Evolutionary conservation across 495 filamentous ascomycete species (phyloP).

Genomic region (Aspergillus olivimuriae): DNA sequence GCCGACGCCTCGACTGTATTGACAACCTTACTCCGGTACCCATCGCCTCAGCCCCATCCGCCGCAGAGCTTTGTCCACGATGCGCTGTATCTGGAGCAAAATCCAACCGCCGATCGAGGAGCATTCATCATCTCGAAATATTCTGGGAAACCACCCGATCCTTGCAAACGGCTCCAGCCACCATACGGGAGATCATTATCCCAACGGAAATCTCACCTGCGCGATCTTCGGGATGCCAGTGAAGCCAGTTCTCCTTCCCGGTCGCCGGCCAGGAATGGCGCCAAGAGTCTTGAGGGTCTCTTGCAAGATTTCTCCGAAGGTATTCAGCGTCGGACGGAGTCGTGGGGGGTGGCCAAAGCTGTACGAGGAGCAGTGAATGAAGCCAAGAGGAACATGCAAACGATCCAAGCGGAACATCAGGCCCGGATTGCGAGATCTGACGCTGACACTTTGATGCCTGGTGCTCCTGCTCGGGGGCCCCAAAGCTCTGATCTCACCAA

Average conservation of each 20-base stretch:
- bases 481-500: slow-evolving; percentile 2
- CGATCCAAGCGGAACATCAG: slow-evolving; percentile 45
- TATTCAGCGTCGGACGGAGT: slow-evolving; percentile 75
- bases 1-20: slow-evolving; percentile 82
- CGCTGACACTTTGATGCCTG: slow-evolving; percentile 2
- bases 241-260: slow-evolving; percentile 28
- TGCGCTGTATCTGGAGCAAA: slow-evolving; percentile 75
- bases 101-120: slow-evolving; percentile 67
- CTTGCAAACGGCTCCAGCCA: slow-evolving; percentile 25
- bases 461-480: slow-evolving; percentile 3
- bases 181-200: slow-evolving; percentile 19
- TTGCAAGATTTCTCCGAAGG: slow-evolving; percentile 82
- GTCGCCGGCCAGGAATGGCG: slow-evolving; percentile 54
- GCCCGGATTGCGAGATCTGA: slow-evolving; percentile 12
- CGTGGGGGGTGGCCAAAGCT: slow-evolving; percentile 83
- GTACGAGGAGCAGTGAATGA: slow-evolving; percentile 86
- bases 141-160: slow-evolving; percentile 57
- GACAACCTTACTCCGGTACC: slow-evolving; percentile 75
- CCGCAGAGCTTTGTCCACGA: slow-evolving; percentile 80
- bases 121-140: slow-evolving; percentile 75
- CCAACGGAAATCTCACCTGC: slow-evolving; percentile 25
- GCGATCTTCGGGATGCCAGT: slow-evolving; percentile 26
- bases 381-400: slow-evolving; percentile 66
- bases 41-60: slow-evolving; percentile 52
- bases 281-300: slow-evolving; percentile 63